Conservation (phyloP, 1,139 yeast species). For the Debaryomycetaceae sp. region DNA sequence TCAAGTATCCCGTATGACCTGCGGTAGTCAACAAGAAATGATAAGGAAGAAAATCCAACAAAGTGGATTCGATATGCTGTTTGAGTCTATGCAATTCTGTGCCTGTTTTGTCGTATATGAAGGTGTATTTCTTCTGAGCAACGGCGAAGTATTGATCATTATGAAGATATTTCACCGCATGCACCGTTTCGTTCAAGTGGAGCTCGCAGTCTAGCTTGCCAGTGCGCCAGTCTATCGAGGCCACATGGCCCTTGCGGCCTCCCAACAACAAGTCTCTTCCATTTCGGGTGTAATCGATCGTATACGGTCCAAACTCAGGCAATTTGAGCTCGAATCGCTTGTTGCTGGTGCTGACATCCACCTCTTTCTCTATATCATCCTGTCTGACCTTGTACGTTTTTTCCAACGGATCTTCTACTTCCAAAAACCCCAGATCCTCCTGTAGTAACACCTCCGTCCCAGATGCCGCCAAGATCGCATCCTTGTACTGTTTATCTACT, state of each 20-base stretch:
- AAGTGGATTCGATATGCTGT: conserved; percentile 82
- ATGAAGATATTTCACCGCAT: conserved; percentile 86
- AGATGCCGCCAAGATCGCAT: conserved; percentile 78
- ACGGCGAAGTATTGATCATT: conserved; percentile 93
- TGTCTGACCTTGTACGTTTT: conserved; percentile 83
- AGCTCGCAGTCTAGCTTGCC: conserved; percentile 81
- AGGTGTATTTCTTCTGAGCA: conserved; percentile 94
- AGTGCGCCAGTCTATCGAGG: conserved; percentile 93
- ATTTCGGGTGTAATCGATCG: conserved; percentile 74
- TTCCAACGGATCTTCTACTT: conserved; percentile 87
- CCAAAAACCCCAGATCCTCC: conserved; percentile 81
- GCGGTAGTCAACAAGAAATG: conserved; percentile 86
- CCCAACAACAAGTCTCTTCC: conserved; percentile 84
- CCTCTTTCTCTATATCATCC: conserved; percentile 71
- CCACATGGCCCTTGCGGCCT: conserved; percentile 92
- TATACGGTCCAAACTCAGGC: conserved; percentile 83
- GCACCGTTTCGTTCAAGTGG: conserved; percentile 81
- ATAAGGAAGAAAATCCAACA: conserved; percentile 85
- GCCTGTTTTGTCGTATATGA: conserved; percentile 88
- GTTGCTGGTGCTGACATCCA: conserved; percentile 70
- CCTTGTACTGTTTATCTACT: conserved; percentile 69
- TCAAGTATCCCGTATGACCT: conserved; percentile 82
- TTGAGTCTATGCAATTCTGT: conserved; percentile 87
- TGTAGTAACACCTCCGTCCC: conserved; percentile 81
- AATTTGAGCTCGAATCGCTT: conserved; percentile 75